Base-by-base conservation (phyloP, 306 rosid species). In the Medicago lupulina region DNA sequence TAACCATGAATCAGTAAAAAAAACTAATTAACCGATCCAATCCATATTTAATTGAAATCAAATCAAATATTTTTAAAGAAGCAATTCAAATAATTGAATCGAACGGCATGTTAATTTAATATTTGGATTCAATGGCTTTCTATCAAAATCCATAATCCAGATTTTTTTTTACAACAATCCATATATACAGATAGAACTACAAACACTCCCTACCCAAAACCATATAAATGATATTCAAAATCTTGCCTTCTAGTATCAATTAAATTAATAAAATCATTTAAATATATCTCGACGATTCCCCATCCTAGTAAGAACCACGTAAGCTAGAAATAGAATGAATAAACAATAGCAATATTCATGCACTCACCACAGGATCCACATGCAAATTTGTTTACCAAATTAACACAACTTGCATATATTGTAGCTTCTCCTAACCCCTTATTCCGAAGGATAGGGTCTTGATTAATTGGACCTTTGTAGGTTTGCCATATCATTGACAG, bases 231-330 rank as follows among this genome's bases (percentile, higher is more conserved):
- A 21, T 57, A 4, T 57, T 10, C 12, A 55, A 50, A 49, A 57
- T 5, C 15, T 21, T 57, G 34, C 34, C 1, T 14, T 7, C 34
- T 9, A 19, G 6, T 57, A 57, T 57, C 19, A 57, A 34, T 34
- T 34, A 21, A 57, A 57, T 9, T 5, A 57, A 21, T 10, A 57
- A 9, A n/a, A 16, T 16, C 8, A 51, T 7, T 53, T 8, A 55
- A 14, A 21, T 38, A 70, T 67, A 78, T 9, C 4, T 12, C 19
- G 38, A 3, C 21, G 34, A 39, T 40, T 1, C 14, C 41, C 41
- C 8, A 71, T 86, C 89, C 77, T 28, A 71, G 78, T 86, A 67
- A 60, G 81, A 75, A 23, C 83, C 87, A 80, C 83, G 85, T 80
- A 78, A 77, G 87, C 39, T 65, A 0, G 31, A 23, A 23, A 23